Conservation (phyloP, 129 eudicot species). For the Artemisia argyi region DNA sequence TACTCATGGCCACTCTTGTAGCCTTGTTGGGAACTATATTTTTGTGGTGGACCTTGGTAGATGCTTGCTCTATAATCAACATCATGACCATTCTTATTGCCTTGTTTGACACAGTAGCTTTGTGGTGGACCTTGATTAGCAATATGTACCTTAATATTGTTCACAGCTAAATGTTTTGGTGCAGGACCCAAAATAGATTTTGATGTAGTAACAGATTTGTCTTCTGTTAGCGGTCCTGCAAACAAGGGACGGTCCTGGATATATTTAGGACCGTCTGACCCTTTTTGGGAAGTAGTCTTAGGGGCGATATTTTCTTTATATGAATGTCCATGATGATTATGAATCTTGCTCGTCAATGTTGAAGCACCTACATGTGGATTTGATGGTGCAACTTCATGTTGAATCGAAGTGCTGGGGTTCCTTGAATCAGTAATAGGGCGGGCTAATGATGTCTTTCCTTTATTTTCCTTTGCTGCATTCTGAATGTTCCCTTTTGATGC, state of each 20-base stretch:
- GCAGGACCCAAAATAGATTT: too few species aligned
- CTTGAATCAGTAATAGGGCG: too few species aligned
- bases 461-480: too few species aligned
- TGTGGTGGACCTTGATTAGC: not conserved
- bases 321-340: constrained; percentile 9
- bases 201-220: too few species aligned
- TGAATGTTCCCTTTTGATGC: constrained; percentile 3
- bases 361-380: not conserved
- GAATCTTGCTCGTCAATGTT: constrained; percentile 21
- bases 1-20: too few species aligned
- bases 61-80: not conserved
- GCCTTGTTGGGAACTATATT: constrained; percentile 16
- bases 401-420: too few species aligned
- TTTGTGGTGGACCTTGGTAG: constrained; percentile 5
- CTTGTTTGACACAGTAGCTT: constrained; percentile 22
- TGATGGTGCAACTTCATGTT: constrained; percentile 7
- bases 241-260: too few species aligned
- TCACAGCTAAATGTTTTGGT: too few species aligned
- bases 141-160: too few species aligned
- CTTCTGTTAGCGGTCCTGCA: too few species aligned
- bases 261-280: too few species aligned
- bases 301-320: constrained; percentile 14
- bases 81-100: not conserved
- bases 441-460: too few species aligned
- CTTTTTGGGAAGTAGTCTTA: not conserved